Percentiles rank a stretch among this genome's conserved stretches.
These are phyloP conservation scores for Zalaria sp. DNA, from an alignment of 2,329 filamentous ascomycete genomes.

Conservation along the genomic window DNA sequence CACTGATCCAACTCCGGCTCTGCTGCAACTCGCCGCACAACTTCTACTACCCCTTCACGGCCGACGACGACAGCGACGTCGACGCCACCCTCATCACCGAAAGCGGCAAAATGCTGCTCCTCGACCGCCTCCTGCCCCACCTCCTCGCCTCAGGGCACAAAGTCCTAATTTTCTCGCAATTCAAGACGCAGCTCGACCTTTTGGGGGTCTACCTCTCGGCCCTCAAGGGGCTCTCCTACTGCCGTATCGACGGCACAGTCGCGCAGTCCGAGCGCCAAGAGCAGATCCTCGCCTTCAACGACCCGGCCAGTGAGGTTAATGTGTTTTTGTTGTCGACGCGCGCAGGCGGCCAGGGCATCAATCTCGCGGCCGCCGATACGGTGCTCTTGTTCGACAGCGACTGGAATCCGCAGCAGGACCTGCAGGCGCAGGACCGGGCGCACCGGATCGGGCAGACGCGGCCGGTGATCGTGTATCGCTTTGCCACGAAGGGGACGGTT, in stretches of 20 bases:
- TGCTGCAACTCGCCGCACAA: constrained; percentile 92
- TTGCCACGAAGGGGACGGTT: constrained; percentile 85
- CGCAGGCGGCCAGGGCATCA: constrained; percentile 90
- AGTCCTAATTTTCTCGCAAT: constrained; percentile 91
- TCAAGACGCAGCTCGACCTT: constrained; percentile 86
- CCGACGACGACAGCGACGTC: constrained; percentile 39
- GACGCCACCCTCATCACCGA: constrained; percentile 75
- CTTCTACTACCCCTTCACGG: constrained; percentile 82
- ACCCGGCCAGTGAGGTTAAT: constrained; percentile 28
- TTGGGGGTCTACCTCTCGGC: constrained; percentile 70
- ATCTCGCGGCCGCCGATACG: constrained; percentile 79
- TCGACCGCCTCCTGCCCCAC: constrained; percentile 69
- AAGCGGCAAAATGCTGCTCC: constrained; percentile 89
- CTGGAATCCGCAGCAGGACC: constrained; percentile 94
- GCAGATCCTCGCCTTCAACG: constrained; percentile 36
- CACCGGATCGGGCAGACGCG: constrained; percentile 89
- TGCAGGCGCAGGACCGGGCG: constrained; percentile 90
- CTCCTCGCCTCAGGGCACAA: constrained; percentile 70
- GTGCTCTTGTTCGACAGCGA: constrained; percentile 83
- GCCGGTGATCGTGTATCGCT: constrained; percentile 83
- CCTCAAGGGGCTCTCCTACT: constrained; percentile 67
- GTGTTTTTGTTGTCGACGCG: constrained; percentile 83
- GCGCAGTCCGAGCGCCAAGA: constrained; percentile 45
- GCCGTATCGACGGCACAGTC: constrained; percentile 83
- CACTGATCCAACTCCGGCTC: constrained; percentile 78